A percentile compares a stretch with the other conserved stretches of the same genome.
These are phyloP conservation scores for Leonotis leonurus DNA, from an alignment of 257 asterid genomes.

Conservation along the genomic window DNA sequence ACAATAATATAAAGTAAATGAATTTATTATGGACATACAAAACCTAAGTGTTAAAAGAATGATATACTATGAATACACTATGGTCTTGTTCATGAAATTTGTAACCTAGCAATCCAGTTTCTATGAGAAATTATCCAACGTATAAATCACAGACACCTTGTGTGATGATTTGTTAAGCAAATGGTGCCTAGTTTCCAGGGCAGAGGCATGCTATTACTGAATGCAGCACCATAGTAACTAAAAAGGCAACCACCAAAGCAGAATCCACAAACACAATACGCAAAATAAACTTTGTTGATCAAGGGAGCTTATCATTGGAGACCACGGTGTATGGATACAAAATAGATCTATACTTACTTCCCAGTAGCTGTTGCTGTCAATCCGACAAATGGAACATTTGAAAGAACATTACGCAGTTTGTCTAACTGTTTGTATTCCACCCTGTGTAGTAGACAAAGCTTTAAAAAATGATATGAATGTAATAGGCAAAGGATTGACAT, in stretches of 20 bases:
- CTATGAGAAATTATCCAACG: neutral
- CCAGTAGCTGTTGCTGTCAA: slow-evolving; percentile 96
- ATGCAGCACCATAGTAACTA: neutral
- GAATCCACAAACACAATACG: neutral
- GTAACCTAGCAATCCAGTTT: neutral
- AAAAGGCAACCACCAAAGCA: neutral
- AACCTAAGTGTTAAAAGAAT: neutral
- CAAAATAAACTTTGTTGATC: neutral
- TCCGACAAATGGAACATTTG: slow-evolving; percentile 71
- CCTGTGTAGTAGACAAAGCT: slow-evolving; percentile 39
- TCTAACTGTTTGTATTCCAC: slow-evolving; percentile 80
- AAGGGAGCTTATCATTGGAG: neutral
- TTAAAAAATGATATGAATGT: slow-evolving; percentile 10
- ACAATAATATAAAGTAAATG: neutral
- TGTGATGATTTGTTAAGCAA: neutral
- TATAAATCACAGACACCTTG: neutral
- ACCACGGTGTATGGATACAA: neutral
- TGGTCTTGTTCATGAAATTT: neutral
- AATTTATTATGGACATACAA: neutral
- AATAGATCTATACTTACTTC: slow-evolving; percentile 47
- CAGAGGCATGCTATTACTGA: slow-evolving; percentile 1
- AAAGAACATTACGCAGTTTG: slow-evolving; percentile 63
- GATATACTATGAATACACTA: neutral
- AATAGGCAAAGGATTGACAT: neutral
- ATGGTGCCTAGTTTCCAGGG: neutral